Evolutionary conservation across 257 asterid species (phyloP).

Genomic region (Rubia yunnanensis): DNA sequence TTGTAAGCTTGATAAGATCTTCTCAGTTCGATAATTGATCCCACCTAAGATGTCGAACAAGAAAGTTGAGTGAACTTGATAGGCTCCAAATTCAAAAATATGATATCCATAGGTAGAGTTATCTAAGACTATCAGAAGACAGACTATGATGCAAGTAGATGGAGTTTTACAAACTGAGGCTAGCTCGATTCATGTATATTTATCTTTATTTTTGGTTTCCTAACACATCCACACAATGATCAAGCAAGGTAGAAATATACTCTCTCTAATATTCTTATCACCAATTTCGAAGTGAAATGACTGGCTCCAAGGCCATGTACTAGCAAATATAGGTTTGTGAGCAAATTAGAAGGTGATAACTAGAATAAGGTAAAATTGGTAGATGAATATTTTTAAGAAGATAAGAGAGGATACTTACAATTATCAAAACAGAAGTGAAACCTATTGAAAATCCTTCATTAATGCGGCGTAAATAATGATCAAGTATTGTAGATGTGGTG

Average conservation of each 20-base stretch:
- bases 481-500: slow-evolving; percentile 69
- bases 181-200: neutral
- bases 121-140: too few species aligned
- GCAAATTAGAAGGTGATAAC: neutral
- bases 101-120: too few species aligned
- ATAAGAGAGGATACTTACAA: slow-evolving; percentile 40
- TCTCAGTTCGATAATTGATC: slow-evolving; percentile 86
- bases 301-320: too few species aligned
- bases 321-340: neutral
- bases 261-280: neutral
- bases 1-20: slow-evolving; percentile 98
- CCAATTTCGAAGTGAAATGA: neutral
- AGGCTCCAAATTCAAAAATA: too few species aligned
- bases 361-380: neutral
- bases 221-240: neutral
- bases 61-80: neutral
- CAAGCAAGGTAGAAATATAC: neutral
- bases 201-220: neutral
- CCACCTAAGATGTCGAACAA: slow-evolving; percentile 41
- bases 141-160: too few species aligned
- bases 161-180: too few species aligned
- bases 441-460: slow-evolving; percentile 92
- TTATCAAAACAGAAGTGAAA: slow-evolving; percentile 86
- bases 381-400: neutral
- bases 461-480: slow-evolving; percentile 66